Evolutionary conservation across 305 asterid genomes (phyloP), one percentile per base, ranked within the genome.

Genomic region (Stenogyne calaminthoides): DNA sequence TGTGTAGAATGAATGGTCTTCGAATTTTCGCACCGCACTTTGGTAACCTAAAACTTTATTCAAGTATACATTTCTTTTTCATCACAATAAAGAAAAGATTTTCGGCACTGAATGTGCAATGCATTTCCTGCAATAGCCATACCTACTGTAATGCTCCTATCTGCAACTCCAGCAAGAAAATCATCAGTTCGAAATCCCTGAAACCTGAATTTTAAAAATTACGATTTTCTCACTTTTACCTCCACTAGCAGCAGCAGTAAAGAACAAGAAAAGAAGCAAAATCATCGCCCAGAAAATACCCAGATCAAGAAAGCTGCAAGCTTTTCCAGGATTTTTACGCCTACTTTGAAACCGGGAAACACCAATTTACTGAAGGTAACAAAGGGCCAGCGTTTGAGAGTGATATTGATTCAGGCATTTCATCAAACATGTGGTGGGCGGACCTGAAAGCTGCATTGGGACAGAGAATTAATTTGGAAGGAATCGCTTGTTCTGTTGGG

Each of bases 371-470:
- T 18, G 82, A 81, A 10, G 64, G 70, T 64, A 39, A 55, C 11
- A 76, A 80, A 44, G 74, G 64, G 42, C 55, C 63, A 25, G 78
- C 14, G 0, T 55, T 70, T 62, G 84, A 20, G 66, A 46, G 65
- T 12, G 49, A 51, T 22, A 51, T 22, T 59, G 63, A 27, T 25
- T 74, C 67, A 8, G 80, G 55, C 69, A 76, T 83, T 81, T 70
- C 60, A 6, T 68, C 90, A 77, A 86, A 80, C 86, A 91, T 91
- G 97, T 73, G 92, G 94, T 89, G 97, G 94, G 76, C 84, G 5
- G 85, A 89, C 27, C 68, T 89, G 36, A 91, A 84, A 84, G 94
- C 98, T 55, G 95, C 91, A 7, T 7, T 93, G 29, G 98, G 98
- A 9, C 97, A 91, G 82, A 83, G 96, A 56, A 78, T 93, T 80